Percentiles rank a stretch among this genome's conserved stretches.
These are phyloP conservation scores for Tuber umbilicatum DNA, from an alignment of 495 filamentous ascomycete species.

Conservation along the genomic window DNA sequence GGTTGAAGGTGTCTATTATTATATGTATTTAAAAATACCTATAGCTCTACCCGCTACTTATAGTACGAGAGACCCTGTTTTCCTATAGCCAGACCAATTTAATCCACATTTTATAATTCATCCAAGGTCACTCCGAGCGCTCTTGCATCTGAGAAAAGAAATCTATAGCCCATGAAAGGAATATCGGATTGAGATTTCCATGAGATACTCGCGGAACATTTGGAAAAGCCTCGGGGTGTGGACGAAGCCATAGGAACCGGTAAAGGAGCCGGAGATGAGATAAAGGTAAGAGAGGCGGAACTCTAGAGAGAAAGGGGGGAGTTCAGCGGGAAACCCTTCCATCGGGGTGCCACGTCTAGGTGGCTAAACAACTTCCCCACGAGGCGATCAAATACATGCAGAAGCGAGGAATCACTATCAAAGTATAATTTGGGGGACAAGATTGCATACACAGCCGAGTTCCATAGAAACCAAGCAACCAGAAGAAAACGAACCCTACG, in stretches of 20 bases:
- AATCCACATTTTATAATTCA: conserved; percentile 1
- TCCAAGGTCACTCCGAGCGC: not conserved
- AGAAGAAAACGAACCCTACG: not conserved
- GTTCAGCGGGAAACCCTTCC: not conserved
- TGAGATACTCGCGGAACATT: conserved; percentile 1
- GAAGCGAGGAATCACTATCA: not conserved
- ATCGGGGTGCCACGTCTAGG: not conserved
- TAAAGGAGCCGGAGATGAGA: not conserved
- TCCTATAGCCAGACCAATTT: not conserved
- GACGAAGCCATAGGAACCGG: not conserved
- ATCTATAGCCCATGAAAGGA: conserved; percentile 3
- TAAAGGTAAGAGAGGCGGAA: not conserved
- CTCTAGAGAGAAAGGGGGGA: not conserved
- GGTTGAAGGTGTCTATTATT: not conserved
- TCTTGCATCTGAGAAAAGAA: not conserved
- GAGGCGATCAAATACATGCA: not conserved
- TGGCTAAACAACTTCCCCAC: not conserved
- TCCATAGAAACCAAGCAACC: conserved; percentile 2
- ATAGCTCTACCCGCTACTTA: not conserved
- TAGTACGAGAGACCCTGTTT: conserved; percentile 2
- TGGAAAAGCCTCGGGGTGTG: not conserved
- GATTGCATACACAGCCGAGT: conserved; percentile 1
- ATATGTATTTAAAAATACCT: not conserved
- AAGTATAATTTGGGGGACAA: not conserved
- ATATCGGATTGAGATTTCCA: not conserved